Conservation (phyloP, 495 filamentous ascomycete genomes). For the Talaromyces thailandensis region DNA sequence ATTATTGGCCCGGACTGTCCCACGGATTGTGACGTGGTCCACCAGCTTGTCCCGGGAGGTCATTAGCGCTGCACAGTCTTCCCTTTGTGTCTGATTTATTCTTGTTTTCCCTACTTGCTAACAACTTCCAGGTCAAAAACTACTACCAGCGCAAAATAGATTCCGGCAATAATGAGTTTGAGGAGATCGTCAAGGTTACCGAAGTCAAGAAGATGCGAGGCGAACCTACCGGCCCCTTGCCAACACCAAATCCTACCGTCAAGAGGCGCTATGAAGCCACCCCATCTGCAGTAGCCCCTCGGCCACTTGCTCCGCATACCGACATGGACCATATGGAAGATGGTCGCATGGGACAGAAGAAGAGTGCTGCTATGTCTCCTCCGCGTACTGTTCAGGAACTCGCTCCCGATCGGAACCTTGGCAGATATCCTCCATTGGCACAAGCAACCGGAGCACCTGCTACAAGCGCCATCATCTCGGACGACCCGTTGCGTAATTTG, state of each 20-base stretch:
- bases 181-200: conserved; percentile 57
- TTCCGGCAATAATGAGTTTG: conserved; percentile 56
- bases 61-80: conserved; percentile 1
- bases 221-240: conserved; percentile 61
- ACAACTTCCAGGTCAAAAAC: conserved; percentile 74
- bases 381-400: conserved; percentile 21
- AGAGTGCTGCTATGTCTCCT: conserved; percentile 18
- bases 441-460: conserved; percentile 32
- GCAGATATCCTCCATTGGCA: conserved; percentile 33
- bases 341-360: conserved; percentile 37
- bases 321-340: conserved; percentile 48
- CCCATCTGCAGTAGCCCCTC: conserved; percentile 46
- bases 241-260: conserved; percentile 48
- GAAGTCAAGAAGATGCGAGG: conserved; percentile 61
- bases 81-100: conserved; percentile 13
- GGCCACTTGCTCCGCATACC: conserved; percentile 51
- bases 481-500: conserved; percentile 24
- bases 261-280: conserved; percentile 50
- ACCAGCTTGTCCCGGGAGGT: not conserved
- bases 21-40: not conserved
- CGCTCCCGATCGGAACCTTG: conserved; percentile 24
- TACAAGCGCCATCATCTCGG: conserved; percentile 18
- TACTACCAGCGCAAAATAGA: conserved; percentile 76
- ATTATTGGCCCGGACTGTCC: conserved; percentile 3
- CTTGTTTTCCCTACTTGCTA: not conserved